Evolutionary conservation across 495 filamentous ascomycete genomes (phyloP), one percentile per base, ranked within the genome.

Genomic region (Sordaria brevicollis): DNA sequence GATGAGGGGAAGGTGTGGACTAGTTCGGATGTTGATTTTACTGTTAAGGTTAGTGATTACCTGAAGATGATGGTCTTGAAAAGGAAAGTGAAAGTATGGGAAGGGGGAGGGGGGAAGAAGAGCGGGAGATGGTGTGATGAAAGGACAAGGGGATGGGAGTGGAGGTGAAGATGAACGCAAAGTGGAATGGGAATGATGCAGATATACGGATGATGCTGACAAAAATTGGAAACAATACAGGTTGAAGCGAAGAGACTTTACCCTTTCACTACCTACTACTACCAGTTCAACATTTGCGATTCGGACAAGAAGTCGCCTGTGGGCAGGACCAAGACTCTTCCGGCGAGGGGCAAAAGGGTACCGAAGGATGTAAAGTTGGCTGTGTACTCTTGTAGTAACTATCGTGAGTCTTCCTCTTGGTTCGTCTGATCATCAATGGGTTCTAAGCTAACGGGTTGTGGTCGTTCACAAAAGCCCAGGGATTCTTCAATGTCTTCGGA

Each of bases 1-100:
- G 54, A 79, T 33, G 66, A 70, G 19, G 81, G 81, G 0, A 80
- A 78, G 9, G 87, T 81, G 0, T 90, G 86, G 74, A 91, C 89
- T 0, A 88, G 81, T 43, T 88, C 85, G 1, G 89, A 91, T 77
- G 84, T 91, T 34, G 89, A 91, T 72, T 91, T 87, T 72, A 91
- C 89, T 17, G 81, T 91, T 36, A 91, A 91, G 82, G 86, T 86
- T 25, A 34, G 35, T n/a, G n/a, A n/a, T n/a, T n/a, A n/a, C n/a
- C n/a, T n/a, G n/a, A n/a, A n/a, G n/a, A n/a, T n/a, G n/a, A n/a
- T n/a, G n/a, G n/a, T n/a, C n/a, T n/a, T n/a, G n/a, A n/a, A n/a
- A n/a, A n/a, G n/a, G n/a, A n/a, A n/a, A n/a, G n/a, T n/a, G n/a
- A n/a, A n/a, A n/a, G n/a, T n/a, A n/a, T n/a, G n/a, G n/a, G n/a